These are phyloP conservation scores for Dictyostelium intermedium DNA, from an alignment of 78 protist species.

Conservation along the genomic window DNA sequence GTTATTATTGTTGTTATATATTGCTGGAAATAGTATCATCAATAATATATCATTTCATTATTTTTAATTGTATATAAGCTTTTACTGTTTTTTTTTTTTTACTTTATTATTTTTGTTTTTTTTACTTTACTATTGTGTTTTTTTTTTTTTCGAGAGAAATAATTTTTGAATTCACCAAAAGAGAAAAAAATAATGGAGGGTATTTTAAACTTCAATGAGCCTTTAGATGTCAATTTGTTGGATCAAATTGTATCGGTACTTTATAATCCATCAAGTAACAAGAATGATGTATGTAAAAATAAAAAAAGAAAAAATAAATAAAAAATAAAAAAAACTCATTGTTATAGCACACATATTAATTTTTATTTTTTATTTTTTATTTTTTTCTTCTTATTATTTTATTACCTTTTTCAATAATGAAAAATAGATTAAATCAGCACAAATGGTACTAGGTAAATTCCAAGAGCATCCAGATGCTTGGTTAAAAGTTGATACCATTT, in stretches of 20 bases:
- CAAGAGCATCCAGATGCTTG: conserved; percentile 94
- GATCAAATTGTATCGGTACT: conserved; percentile 76
- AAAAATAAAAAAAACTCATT: no score
- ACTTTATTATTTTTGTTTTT: not conserved
- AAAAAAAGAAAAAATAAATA: conserved; percentile 69
- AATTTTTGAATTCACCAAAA: not conserved
- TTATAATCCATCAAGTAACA: not conserved
- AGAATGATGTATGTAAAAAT: conserved; percentile 29
- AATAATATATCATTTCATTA: not conserved
- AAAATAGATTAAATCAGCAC: conserved; percentile 74
- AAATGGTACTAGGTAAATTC: conserved; percentile 83
- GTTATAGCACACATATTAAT: not conserved
- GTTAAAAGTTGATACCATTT: conserved; percentile 91
- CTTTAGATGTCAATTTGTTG: conserved; percentile 79
- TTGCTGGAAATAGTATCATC: not conserved
- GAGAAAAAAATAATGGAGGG: conserved; percentile 72
- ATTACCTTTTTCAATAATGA: not conserved
- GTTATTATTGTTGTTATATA: not conserved
- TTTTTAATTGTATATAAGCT: not conserved
- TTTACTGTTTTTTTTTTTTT: not conserved
- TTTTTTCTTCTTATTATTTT: no score
- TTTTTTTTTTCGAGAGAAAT: not conserved
- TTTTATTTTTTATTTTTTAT: not conserved
- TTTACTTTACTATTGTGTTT: not conserved
- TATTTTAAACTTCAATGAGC: conserved; percentile 84